phyloP scores from a whole-genome alignment of 495 filamentous ascomycete genomes.

The Articulospora tetracladia region DNA sequence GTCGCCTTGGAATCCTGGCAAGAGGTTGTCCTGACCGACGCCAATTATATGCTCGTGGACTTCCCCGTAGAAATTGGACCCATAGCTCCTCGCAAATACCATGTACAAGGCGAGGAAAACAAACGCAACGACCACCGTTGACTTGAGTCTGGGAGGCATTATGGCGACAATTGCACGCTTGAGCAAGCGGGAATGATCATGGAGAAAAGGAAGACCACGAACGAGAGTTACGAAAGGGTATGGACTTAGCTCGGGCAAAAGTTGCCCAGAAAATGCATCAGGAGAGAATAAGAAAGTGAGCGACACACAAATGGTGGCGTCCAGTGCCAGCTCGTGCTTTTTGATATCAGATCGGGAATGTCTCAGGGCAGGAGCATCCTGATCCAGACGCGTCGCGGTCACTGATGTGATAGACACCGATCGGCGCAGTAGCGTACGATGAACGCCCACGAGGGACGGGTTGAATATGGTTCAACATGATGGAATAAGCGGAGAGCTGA shows the following conservation, averaged over 20 bases:
- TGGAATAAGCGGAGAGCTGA: background rate
- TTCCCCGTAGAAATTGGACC: background rate
- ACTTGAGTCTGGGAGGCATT: constrained; percentile 1
- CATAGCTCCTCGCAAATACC: background rate
- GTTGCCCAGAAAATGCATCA: background rate
- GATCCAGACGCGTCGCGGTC: background rate
- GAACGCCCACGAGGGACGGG: no score
- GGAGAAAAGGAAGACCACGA: background rate
- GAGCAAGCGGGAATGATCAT: background rate
- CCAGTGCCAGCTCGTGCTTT: background rate
- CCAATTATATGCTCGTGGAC: background rate
- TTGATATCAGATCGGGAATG: background rate
- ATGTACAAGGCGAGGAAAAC: background rate
- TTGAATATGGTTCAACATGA: no score
- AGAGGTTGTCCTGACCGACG: background rate
- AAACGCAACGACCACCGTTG: background rate
- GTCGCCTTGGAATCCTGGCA: background rate
- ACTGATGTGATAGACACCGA: no score
- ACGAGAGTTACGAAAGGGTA: background rate
- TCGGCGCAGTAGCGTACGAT: no score
- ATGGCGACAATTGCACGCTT: background rate
- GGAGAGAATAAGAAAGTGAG: background rate
- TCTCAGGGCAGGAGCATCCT: background rate
- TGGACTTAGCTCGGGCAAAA: background rate
- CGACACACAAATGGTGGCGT: background rate